phyloP scores from a whole-genome alignment of 208 protist species.

The Leishmania tropica region DNA sequence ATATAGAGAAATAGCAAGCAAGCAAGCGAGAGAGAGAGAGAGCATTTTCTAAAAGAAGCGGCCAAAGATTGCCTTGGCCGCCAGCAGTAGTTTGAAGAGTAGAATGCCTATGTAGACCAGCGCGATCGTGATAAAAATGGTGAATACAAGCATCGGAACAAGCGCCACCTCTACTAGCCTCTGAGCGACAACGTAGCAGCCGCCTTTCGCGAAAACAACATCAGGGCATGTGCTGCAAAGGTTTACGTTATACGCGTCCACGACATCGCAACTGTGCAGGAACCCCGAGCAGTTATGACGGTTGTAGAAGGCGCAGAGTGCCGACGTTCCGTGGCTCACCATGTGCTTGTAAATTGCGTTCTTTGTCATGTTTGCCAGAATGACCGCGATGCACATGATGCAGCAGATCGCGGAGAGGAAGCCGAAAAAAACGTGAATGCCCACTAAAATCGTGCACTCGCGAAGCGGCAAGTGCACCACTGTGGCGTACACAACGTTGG shows the following conservation, averaged over 20 bases:
- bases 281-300: slow-evolving; percentile 3
- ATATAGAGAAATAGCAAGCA: background rate
- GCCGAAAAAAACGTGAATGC: background rate
- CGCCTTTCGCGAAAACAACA: background rate
- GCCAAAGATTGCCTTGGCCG: background rate
- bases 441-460: slow-evolving; percentile 3
- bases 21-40: slow-evolving; percentile 12
- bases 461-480: slow-evolving; percentile 47
- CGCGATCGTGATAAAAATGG: slow-evolving; percentile 9
- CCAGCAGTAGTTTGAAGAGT: slow-evolving; percentile 9
- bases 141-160: slow-evolving; percentile 20
- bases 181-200: slow-evolving; percentile 8
- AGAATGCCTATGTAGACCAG: slow-evolving; percentile 5
- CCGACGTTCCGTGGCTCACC: background rate
- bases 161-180: background rate
- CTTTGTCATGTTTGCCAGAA: slow-evolving; percentile 1
- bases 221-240: slow-evolving; percentile 1
- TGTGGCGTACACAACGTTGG: slow-evolving; percentile 14
- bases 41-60: background rate
- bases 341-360: background rate
- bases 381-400: background rate
- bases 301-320: slow-evolving; percentile 13
- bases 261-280: background rate
- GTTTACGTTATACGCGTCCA: background rate
- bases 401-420: slow-evolving; percentile 26